These are phyloP conservation scores for Acacia concinna DNA, from an alignment of 331 rosid genomes.

Conservation along the genomic window DNA sequence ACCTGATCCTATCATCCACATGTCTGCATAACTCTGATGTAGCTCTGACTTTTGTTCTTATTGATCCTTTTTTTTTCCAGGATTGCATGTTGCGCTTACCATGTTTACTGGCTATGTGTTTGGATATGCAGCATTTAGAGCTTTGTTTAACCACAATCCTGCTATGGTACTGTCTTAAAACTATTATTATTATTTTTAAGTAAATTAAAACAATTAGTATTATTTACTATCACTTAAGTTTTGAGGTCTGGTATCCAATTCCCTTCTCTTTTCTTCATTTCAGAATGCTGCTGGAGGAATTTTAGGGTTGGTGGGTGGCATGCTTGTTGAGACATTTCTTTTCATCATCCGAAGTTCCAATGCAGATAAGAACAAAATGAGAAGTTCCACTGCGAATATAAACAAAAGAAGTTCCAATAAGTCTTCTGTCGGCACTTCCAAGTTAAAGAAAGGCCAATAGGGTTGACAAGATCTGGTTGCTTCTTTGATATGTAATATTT, in stretches of 20 bases:
- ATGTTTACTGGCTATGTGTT: constrained; percentile 87
- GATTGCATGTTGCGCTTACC: constrained; percentile 73
- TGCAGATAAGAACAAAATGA: constrained; percentile 28
- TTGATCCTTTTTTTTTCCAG: constrained; percentile 49
- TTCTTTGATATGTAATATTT: constrained; percentile 20
- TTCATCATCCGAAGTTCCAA: constrained; percentile 75
- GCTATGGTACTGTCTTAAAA: constrained; percentile 60
- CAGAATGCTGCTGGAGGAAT: constrained; percentile 97
- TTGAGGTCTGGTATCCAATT: not conserved
- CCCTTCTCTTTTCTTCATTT: not conserved
- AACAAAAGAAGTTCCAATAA: constrained; percentile 28
- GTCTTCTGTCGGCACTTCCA: constrained; percentile 49
- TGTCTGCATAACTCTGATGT: constrained; percentile 20
- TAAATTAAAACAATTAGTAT: constrained; percentile 3
- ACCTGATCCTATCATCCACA: not conserved
- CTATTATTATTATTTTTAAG: not conserved
- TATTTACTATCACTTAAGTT: not conserved
- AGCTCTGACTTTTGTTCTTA: not conserved
- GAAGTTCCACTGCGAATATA: constrained; percentile 5
- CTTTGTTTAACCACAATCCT: constrained; percentile 72
- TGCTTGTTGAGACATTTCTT: constrained; percentile 95
- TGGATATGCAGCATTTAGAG: constrained; percentile 83
- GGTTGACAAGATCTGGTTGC: constrained; percentile 28
- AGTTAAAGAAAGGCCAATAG: constrained; percentile 73
- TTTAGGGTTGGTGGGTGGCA: constrained; percentile 77